These are phyloP conservation scores for Penicillium sp. DNA, from an alignment of 2,329 filamentous ascomycete species.

Conservation along the genomic window DNA sequence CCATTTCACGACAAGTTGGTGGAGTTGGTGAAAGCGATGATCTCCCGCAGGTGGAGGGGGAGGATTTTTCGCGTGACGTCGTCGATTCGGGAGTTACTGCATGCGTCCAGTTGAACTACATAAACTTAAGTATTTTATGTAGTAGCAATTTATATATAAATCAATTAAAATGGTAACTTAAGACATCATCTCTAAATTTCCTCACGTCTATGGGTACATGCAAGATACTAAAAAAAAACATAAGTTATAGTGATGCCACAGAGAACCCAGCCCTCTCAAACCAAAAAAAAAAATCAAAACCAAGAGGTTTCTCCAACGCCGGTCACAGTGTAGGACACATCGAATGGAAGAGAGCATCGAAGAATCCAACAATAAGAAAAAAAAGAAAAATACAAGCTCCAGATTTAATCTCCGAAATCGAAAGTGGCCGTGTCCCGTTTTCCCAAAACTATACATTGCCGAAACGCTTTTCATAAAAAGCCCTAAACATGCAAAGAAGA, in stretches of 20 bases:
- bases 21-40: constrained; percentile 22
- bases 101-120: constrained; percentile 12
- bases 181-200: constrained; percentile 27
- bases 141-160: neutral
- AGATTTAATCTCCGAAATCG: constrained; percentile 16
- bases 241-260: constrained; percentile 24
- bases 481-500: constrained; percentile 21
- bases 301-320: constrained; percentile 21
- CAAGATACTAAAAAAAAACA: constrained; percentile 16
- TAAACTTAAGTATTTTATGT: neutral
- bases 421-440: constrained; percentile 6
- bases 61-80: constrained; percentile 36
- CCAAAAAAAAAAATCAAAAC: constrained; percentile 10
- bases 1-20: constrained; percentile 23
- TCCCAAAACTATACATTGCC: constrained; percentile 27
- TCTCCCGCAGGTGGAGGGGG: constrained; percentile 24
- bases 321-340: constrained; percentile 19
- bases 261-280: constrained; percentile 22
- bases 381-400: constrained; percentile 7
- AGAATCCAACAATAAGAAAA: constrained; percentile 7
- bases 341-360: constrained; percentile 10
- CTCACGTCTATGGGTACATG: constrained; percentile 33
- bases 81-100: constrained; percentile 26
- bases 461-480: constrained; percentile 22
- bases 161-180: constrained; percentile 1